Evolutionary conservation across 1,139 yeast species (phyloP).

Genomic region (Taiozyma onychis): DNA sequence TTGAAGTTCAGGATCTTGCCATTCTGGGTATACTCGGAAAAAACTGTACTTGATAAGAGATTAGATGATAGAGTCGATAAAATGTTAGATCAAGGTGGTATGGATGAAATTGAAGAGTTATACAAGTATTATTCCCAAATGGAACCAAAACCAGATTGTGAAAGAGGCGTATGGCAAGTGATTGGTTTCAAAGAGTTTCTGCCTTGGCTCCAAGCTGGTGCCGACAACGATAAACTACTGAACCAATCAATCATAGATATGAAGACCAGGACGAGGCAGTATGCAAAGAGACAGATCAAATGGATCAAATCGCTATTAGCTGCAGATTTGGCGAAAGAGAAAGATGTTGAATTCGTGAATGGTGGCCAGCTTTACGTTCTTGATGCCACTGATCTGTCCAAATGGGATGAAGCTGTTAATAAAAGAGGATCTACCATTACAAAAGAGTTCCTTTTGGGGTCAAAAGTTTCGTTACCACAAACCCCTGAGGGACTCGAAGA

Average conservation of each 20-base stretch:
- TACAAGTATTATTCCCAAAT: slow-evolving; percentile 35
- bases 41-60: slow-evolving; percentile 50
- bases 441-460: slow-evolving; percentile 32
- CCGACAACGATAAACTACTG: slow-evolving; percentile 27
- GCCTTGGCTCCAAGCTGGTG: slow-evolving; percentile 54
- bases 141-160: slow-evolving; percentile 42
- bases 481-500: slow-evolving; percentile 41
- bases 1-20: slow-evolving; percentile 63
- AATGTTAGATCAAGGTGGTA: slow-evolving; percentile 69
- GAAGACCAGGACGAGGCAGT: slow-evolving; percentile 81
- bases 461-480: slow-evolving; percentile 22
- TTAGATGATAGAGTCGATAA: slow-evolving; percentile 76
- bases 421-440: slow-evolving; percentile 51
- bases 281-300: slow-evolving; percentile 86
- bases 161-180: slow-evolving; percentile 88
- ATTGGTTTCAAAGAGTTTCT: slow-evolving; percentile 93
- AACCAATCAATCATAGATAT: slow-evolving; percentile 57
- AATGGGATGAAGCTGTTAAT: slow-evolving; percentile 56
- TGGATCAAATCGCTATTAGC: slow-evolving; percentile 79
- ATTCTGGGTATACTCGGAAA: slow-evolving; percentile 82
- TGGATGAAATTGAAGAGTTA: slow-evolving; percentile 61
- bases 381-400: slow-evolving; percentile 65
- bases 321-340: slow-evolving; percentile 52
- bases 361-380: slow-evolving; percentile 65
- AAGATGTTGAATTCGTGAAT: slow-evolving; percentile 40